Evolutionary conservation across 73 alveolate genomes (phyloP).

Genomic region (Tetrahymena thermophila): DNA sequence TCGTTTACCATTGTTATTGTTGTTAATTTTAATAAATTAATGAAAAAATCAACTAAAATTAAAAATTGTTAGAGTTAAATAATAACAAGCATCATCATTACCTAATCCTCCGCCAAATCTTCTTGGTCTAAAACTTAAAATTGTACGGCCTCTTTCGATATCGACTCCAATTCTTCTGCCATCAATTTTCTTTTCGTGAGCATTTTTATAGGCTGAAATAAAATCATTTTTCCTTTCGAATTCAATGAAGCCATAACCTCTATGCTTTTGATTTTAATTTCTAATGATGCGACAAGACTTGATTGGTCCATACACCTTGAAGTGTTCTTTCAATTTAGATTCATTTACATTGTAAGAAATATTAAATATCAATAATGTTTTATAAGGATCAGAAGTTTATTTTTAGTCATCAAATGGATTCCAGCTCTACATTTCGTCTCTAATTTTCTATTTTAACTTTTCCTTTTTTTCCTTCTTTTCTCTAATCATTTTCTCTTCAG

Average conservation of each 20-base stretch:
- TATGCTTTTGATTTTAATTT: constrained; percentile 69
- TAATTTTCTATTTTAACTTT: not conserved
- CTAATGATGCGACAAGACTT: constrained; percentile 67
- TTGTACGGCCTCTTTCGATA: constrained; percentile 86
- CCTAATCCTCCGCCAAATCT: constrained; percentile 92
- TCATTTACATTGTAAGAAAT: constrained; percentile 79
- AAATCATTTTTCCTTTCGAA: constrained; percentile 72
- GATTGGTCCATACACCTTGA: constrained; percentile 84
- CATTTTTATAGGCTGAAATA: constrained; percentile 66
- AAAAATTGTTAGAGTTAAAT: not conserved
- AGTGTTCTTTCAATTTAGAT: constrained; percentile 63
- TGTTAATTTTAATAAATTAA: not conserved
- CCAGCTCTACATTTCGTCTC: constrained; percentile 9
- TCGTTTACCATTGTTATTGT: not conserved
- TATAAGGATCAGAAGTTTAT: constrained; percentile 59
- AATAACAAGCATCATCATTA: not conserved
- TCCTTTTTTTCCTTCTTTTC: constrained; percentile 24
- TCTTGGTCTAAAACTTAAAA: constrained; percentile 72
- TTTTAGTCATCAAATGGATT: constrained; percentile 29
- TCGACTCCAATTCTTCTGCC: constrained; percentile 85
- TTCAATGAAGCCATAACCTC: constrained; percentile 96
- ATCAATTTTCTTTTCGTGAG: constrained; percentile 80
- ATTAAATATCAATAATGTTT: constrained; percentile 80
- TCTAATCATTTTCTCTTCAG: constrained; percentile 12
- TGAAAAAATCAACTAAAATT: not conserved